Evolutionary conservation across 345 rosid species (phyloP), one percentile per base, ranked within the genome.

Genomic region (Capsella bursapastoris): DNA sequence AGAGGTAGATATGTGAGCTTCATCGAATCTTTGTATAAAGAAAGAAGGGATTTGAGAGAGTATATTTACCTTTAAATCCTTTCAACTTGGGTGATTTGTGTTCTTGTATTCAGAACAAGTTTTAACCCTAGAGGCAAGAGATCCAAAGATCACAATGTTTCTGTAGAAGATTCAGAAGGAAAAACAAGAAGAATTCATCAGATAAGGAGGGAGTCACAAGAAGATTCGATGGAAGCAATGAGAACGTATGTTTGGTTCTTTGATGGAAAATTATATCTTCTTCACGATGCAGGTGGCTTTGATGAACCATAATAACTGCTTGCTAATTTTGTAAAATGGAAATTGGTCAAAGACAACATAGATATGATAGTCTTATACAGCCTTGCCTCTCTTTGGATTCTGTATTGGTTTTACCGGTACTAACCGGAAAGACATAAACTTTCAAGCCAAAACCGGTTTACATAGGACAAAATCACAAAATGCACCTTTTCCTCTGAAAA

Each of bases 301-400:
- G 59, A 62, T 53, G 4, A 76, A 76, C 66, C 71, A 53, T 47
- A 76, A 63, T 70, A 76, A 76, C 80, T 63, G 71, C 64, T 37
- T 76, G 22, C 80, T 76, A 76, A 76, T 76, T 76, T 63, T 62
- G 70, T 70, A 70, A 63, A 16, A 55, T 15, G 52, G 38, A 72
- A 44, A 55, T 34, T 3, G 64, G 70, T 72, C 56, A 75, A 67
- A 41, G 58, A 47, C 64, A 62, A 68, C 41, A 55, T 75, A 38
- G 61, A 57, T 66, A 66, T 49, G 66, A 66, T 34, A 56, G 71
- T 64, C 56, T 64, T 38, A 25, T 57, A 53, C 78, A 74, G 78
- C 73, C 66, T 74, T 67, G 51, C 48, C 72, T 74, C 72, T 74
- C 41, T 45, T 58, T 67, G 68, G 56, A 58, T 66, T 67, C 22